These are phyloP conservation scores for Diospyros lotus DNA, from an alignment of 148 eudicot species.

Conservation along the genomic window DNA sequence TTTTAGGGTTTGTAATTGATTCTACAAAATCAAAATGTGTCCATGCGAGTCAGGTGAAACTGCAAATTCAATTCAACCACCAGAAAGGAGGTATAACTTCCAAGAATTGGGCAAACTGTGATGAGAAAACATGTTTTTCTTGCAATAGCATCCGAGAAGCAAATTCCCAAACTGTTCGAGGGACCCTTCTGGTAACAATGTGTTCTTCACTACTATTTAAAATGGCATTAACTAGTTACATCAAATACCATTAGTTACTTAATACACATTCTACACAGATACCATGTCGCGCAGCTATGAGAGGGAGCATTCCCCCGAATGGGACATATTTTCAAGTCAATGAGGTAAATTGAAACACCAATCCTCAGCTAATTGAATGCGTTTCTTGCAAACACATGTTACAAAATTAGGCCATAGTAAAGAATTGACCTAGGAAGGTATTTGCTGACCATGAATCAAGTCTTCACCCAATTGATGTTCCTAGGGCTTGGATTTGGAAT, in stretches of 20 bases:
- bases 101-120: neutral
- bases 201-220: neutral
- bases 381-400: too few species aligned
- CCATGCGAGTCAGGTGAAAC: constrained; percentile 11
- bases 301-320: constrained; percentile 61
- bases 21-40: too few species aligned
- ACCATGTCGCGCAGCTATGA: constrained; percentile 61
- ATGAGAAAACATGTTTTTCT: constrained; percentile 12
- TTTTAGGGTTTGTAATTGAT: neutral
- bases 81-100: constrained; percentile 12
- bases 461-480: constrained; percentile 47
- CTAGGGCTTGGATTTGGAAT: constrained; percentile 48
- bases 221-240: neutral
- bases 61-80: constrained; percentile 8
- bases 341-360: constrained; percentile 45
- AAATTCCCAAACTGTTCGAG: constrained; percentile 29
- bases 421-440: constrained; percentile 30
- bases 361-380: neutral
- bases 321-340: constrained; percentile 84
- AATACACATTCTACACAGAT: constrained; percentile 41
- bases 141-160: constrained; percentile 8
- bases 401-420: neutral
- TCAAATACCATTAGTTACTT: neutral
- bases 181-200: constrained; percentile 56
- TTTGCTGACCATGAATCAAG: constrained; percentile 77